Percentiles rank a stretch among this genome's conserved stretches.
These are phyloP conservation scores for Aspergillus sp. DNA, from an alignment of 2,329 filamentous ascomycete species.

Conservation along the genomic window DNA sequence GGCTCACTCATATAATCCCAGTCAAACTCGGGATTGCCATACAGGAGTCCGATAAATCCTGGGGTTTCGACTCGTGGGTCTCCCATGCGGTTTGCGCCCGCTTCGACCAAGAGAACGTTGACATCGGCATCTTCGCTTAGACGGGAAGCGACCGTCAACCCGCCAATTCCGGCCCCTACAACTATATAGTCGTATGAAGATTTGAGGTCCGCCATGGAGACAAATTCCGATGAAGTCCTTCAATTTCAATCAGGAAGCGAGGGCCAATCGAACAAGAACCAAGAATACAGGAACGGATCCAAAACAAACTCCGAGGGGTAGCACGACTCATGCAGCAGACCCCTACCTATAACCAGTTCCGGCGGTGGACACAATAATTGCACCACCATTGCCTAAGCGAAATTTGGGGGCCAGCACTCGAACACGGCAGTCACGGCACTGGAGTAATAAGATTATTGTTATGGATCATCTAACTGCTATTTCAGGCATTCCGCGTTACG, in stretches of 20 bases:
- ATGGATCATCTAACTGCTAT: neutral
- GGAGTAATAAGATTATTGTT: neutral
- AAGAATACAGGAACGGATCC: neutral
- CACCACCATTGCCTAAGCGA: neutral
- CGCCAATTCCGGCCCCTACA: neutral
- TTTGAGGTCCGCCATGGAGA: neutral
- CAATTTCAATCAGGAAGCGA: neutral
- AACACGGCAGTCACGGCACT: too few relatives aligned
- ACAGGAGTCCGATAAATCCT: constrained; percentile 3
- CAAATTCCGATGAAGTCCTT: neutral
- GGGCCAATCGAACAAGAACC: neutral
- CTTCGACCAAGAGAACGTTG: neutral
- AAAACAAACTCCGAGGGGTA: neutral
- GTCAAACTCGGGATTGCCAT: constrained; percentile 24
- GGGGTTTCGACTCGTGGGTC: neutral
- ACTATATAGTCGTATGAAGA: neutral
- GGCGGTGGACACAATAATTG: too few relatives aligned
- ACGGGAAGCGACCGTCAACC: neutral
- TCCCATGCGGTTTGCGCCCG: neutral
- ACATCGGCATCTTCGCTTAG: neutral
- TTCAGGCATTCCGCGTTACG: neutral
- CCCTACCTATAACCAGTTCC: too few relatives aligned
- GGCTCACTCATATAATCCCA: constrained; percentile 28
- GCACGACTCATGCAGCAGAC: neutral
- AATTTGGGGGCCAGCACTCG: neutral